Conservation (phyloP, 1,139 yeast genomes). For the Yamadazyma jaroonii region DNA sequence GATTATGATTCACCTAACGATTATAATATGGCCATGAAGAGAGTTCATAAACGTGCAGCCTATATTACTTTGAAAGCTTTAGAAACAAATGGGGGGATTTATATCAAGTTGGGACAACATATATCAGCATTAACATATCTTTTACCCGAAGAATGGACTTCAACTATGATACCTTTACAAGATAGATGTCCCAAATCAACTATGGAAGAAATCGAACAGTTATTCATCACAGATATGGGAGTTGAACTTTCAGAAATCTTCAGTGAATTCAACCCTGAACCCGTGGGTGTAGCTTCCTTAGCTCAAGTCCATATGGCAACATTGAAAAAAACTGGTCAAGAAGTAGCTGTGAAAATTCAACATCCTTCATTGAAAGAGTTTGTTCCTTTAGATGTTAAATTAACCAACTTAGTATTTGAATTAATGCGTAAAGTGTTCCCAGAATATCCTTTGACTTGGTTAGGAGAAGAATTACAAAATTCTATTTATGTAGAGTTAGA, state of each 20-base stretch:
- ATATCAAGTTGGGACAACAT: conserved; percentile 93
- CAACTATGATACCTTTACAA: conserved; percentile 89
- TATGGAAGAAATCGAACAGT: conserved; percentile 58
- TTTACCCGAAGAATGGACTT: conserved; percentile 92
- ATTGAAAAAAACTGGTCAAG: conserved; percentile 56
- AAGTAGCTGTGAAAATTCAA: conserved; percentile 91
- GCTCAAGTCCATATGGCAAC: conserved; percentile 92
- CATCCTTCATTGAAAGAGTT: conserved; percentile 87
- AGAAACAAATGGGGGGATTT: conserved; percentile 86
- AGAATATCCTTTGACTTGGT: conserved; percentile 89
- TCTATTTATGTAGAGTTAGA: conserved; percentile 88
- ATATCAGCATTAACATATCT: conserved; percentile 87
- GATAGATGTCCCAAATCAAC: conserved; percentile 87
- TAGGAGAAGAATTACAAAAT: conserved; percentile 84
- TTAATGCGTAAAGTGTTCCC: conserved; percentile 82
- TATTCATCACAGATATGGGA: conserved; percentile 71
- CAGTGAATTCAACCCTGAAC: conserved; percentile 61
- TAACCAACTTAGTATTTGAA: conserved; percentile 75
- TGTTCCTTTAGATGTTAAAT: conserved; percentile 82
- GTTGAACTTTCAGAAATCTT: conserved; percentile 63
- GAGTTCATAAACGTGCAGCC: conserved; percentile 73
- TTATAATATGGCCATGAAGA: conserved; percentile 50
- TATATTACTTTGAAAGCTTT: conserved; percentile 73
- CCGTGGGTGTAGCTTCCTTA: conserved; percentile 92
- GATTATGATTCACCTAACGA: conserved; percentile 49